These are phyloP conservation scores for Colletotrichum theobromicola DNA, from an alignment of 2,329 filamentous ascomycete species.

Conservation along the genomic window DNA sequence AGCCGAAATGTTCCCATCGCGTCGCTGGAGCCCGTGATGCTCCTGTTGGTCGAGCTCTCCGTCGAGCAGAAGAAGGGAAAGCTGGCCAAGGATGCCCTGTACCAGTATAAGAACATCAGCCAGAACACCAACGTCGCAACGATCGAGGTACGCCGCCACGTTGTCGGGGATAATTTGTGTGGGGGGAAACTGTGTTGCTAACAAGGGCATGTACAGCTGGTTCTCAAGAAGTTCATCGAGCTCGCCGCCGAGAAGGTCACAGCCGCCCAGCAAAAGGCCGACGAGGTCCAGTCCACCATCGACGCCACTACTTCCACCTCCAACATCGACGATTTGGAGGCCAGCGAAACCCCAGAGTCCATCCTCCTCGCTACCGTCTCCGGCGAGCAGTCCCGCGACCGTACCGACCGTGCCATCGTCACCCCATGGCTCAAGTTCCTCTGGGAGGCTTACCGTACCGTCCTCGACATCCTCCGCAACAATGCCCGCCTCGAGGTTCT, in stretches of 20 bases:
- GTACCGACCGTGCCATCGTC: slow-evolving; percentile 96
- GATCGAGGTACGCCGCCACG: slow-evolving; percentile 74
- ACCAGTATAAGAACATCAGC: slow-evolving; percentile 99
- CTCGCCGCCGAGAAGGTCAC: slow-evolving; percentile 96
- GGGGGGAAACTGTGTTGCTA: neutral
- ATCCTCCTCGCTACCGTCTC: slow-evolving; percentile 98
- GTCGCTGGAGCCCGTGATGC: slow-evolving; percentile 96
- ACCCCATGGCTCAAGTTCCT: slow-evolving; percentile 99
- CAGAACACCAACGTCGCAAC: slow-evolving; percentile 99
- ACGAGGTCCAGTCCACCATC: slow-evolving; percentile 88
- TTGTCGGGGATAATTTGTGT: neutral
- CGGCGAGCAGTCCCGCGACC: slow-evolving; percentile 95
- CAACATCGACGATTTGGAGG: slow-evolving; percentile 94
- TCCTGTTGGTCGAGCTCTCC: slow-evolving; percentile 94
- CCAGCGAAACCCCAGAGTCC: slow-evolving; percentile 96
- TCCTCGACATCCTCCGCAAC: slow-evolving; percentile 98
- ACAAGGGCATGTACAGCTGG: slow-evolving; percentile 59
- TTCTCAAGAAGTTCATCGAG: slow-evolving; percentile 98
- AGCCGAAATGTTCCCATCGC: slow-evolving; percentile 97
- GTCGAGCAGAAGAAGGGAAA: slow-evolving; percentile 99
- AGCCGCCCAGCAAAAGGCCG: slow-evolving; percentile 92
- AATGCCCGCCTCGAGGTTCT: slow-evolving; percentile 97
- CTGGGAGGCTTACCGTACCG: slow-evolving; percentile 99
- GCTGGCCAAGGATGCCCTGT: slow-evolving; percentile 96
- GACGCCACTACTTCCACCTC: slow-evolving; percentile 75